Evolutionary conservation across 2,329 filamentous ascomycete genomes (phyloP).

Genomic region (Emmonsiellopsis sp.): DNA sequence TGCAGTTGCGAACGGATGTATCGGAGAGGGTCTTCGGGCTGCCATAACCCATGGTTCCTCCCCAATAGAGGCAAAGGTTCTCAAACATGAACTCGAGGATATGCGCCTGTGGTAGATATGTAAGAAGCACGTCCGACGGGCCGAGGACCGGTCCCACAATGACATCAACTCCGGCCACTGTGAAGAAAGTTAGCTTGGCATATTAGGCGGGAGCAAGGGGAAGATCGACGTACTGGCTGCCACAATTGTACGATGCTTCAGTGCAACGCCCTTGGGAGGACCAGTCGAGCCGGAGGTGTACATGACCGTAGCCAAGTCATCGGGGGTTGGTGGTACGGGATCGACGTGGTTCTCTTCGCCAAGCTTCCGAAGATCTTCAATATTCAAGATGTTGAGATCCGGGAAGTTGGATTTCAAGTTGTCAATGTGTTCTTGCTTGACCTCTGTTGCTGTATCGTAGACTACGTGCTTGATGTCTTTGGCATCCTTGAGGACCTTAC

Average conservation of each 20-base stretch:
- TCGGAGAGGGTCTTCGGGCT: conserved; percentile 84
- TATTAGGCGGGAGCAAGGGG: conserved; percentile 1
- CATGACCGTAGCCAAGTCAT: conserved; percentile 67
- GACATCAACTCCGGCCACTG: conserved; percentile 69
- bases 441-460: conserved; percentile 43
- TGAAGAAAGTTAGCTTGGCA: conserved; percentile 7
- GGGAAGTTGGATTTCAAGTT: conserved; percentile 41
- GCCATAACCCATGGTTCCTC: conserved; percentile 80
- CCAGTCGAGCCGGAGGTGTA: conserved; percentile 80
- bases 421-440: conserved; percentile 40
- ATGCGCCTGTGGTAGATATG: conserved; percentile 88
- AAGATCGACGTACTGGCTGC: conserved; percentile 54
- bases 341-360: conserved; percentile 57
- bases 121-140: conserved; percentile 68
- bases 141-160: conserved; percentile 71
- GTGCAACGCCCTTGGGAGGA: conserved; percentile 71
- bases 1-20: conserved; percentile 74
- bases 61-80: conserved; percentile 80
- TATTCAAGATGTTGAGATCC: conserved; percentile 41
- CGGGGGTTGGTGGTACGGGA: conserved; percentile 57
- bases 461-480: conserved; percentile 44
- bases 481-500: conserved; percentile 43
- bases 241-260: conserved; percentile 69
- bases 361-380: conserved; percentile 41
- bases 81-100: conserved; percentile 96